Base-by-base conservation (phyloP, 306 rosid species). In the Sicyos baderoa region DNA sequence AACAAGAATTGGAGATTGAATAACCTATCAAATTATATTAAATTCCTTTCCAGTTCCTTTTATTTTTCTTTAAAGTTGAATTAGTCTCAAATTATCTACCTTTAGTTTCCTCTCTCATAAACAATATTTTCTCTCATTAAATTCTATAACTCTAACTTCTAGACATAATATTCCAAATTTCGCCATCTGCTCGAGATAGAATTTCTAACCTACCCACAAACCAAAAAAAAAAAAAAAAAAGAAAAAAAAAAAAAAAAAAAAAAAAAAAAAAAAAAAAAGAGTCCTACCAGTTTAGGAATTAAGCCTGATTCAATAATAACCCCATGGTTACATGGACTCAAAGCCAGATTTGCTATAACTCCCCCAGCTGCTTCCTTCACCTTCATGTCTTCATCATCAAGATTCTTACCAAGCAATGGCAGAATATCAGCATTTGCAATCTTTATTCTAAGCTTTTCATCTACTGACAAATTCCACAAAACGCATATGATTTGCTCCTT, bases 351-450 rank as follows among this genome's bases (percentile, higher is more conserved):
- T 59, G 91, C 95, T 76, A 92, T 76, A 78, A 92, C 76, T 72
- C 95, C 95, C 21, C 86, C 92, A 0, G 96, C 91, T 58, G 96
- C 95, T 81, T 89, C 96, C 82, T 86, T 80, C 75, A 92, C 90
- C 79, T 60, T 77, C 63, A 80, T 62, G 72, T 89, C 89, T 77
- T 92, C 95, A 10, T 84, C 95, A 52, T 84, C 96, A 52, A 92
- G 81, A 53, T 78, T 78, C 84, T 84, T 89, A 59, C 85, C 78
- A 72, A 85, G 80, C 76, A 92, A 76, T 1, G 86, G 84, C 48
- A 89, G 63, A 48, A 78, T 54, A 49, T 92, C 93, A 59, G 73
- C 53, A 53, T 80, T 77, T 3, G 88, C 83, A 73, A 92, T 76
- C 75, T 85, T 84, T 45, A 25, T 61, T 69, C 91, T 76, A 72